A percentile compares a stretch with the other conserved stretches of the same genome.
These are phyloP conservation scores for Boletus bicolor DNA, from an alignment of 768 basidiomycete species.

Conservation along the genomic window DNA sequence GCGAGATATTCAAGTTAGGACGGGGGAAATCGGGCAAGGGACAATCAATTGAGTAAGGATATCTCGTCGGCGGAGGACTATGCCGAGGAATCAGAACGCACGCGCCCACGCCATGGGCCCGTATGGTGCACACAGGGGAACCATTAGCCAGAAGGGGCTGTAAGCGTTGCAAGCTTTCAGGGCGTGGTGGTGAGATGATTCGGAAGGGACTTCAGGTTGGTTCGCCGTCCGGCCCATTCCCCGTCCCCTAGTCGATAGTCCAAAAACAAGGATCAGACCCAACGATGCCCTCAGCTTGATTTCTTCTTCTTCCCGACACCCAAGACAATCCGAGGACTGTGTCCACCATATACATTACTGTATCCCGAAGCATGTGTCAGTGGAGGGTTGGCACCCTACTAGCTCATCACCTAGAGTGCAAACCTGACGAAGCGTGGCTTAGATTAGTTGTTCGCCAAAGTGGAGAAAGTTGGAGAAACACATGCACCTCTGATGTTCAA, in stretches of 20 bases:
- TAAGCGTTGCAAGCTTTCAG: background rate
- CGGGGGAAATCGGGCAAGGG: background rate
- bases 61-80: background rate
- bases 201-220: background rate
- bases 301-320: background rate
- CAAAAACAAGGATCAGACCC: background rate
- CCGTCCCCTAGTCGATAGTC: background rate
- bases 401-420: conserved; percentile 1
- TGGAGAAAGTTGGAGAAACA: background rate
- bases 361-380: background rate
- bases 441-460: background rate
- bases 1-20: background rate
- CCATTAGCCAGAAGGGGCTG: background rate
- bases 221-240: background rate
- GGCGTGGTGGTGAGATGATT: background rate
- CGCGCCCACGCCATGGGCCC: too few relatives aligned
- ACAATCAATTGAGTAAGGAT: background rate
- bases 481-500: background rate
- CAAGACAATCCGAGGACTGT: conserved; percentile 1
- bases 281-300: background rate
- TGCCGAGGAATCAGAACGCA: background rate
- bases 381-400: background rate
- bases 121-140: background rate
- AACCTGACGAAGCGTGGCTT: conserved; percentile 1
- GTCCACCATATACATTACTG: background rate